A percentile compares a stretch with the other conserved stretches of the same genome.
These are phyloP conservation scores for Erysimum cheiri DNA, from an alignment of 441 rosid species.

Conservation along the genomic window DNA sequence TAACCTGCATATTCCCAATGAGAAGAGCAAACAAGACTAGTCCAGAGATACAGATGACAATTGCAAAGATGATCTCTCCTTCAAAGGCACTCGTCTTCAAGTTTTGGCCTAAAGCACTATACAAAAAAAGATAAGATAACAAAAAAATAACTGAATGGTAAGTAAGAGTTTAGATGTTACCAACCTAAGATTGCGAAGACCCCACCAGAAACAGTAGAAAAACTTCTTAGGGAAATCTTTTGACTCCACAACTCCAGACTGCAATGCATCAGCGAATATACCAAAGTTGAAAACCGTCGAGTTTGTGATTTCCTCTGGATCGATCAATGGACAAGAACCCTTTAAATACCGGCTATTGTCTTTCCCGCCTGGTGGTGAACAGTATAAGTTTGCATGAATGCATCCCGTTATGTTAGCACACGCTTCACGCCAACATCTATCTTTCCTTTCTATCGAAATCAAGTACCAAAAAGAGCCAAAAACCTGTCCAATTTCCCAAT, in stretches of 20 bases:
- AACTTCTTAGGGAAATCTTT: conserved; percentile 60
- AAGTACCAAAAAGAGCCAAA: conserved; percentile 89
- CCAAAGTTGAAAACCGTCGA: conserved; percentile 72
- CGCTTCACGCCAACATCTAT: conserved; percentile 62
- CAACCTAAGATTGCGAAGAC: conserved; percentile 85
- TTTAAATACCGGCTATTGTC: conserved; percentile 21
- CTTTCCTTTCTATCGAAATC: conserved; percentile 73
- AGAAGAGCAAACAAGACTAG: conserved; percentile 57
- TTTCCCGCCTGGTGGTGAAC: conserved; percentile 28
- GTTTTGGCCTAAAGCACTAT: conserved; percentile 51
- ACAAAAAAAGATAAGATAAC: not conserved
- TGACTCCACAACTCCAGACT: conserved; percentile 59
- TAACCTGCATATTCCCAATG: conserved; percentile 62
- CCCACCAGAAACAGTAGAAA: conserved; percentile 97
- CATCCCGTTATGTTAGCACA: not conserved
- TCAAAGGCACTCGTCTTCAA: conserved; percentile 49
- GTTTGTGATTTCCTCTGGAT: conserved; percentile 49
- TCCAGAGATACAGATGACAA: conserved; percentile 51
- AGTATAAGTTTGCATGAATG: not conserved
- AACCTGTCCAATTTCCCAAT: conserved; percentile 43
- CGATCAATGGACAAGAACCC: conserved; percentile 47
- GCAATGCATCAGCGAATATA: conserved; percentile 72
- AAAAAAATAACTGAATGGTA: not conserved
- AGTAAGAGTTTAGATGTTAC: conserved; percentile 32
- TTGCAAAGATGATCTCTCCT: conserved; percentile 56